phyloP scores from a whole-genome alignment of 1,139 yeast species.

The Suhomyces terraborum region DNA sequence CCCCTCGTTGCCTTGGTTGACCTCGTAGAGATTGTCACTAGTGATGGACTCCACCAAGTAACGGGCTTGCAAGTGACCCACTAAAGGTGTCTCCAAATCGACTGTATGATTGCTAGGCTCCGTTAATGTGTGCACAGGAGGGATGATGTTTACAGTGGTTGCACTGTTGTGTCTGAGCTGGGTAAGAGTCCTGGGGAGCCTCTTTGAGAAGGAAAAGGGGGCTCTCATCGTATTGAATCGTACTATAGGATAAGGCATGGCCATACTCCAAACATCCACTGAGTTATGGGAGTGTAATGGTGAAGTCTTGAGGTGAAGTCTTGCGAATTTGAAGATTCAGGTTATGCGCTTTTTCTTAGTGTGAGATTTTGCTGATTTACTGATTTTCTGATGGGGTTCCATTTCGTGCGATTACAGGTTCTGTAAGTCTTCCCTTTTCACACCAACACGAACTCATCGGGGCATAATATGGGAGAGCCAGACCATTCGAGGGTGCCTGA shows the following conservation, averaged over 20 bases:
- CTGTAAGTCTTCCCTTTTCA: not conserved
- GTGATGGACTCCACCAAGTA: conserved; percentile 52
- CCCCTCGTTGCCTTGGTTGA: conserved; percentile 33
- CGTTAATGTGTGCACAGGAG: conserved; percentile 36
- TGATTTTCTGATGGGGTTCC: too few species aligned
- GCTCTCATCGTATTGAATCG: too few species aligned
- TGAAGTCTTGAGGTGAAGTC: too few species aligned
- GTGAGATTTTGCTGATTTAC: too few species aligned
- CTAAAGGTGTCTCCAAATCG: conserved; percentile 43
- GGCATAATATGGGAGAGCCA: conserved; percentile 1
- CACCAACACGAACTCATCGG: not conserved
- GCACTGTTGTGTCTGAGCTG: conserved; percentile 6
- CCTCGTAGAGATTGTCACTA: conserved; percentile 45
- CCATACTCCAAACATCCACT: too few species aligned
- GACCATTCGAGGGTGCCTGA: conserved; percentile 1
- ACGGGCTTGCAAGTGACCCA: conserved; percentile 49
- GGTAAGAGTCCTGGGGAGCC: not conserved
- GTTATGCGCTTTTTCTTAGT: too few species aligned
- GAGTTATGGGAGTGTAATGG: too few species aligned
- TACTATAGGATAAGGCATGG: not conserved
- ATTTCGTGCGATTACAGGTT: not conserved
- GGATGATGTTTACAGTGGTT: conserved; percentile 38
- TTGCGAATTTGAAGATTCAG: too few species aligned
- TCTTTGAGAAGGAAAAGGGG: too few species aligned
- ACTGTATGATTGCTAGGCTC: conserved; percentile 24